phyloP scores from a whole-genome alignment of 768 basidiomycete species.

The Pleurotus ostreatus region DNA sequence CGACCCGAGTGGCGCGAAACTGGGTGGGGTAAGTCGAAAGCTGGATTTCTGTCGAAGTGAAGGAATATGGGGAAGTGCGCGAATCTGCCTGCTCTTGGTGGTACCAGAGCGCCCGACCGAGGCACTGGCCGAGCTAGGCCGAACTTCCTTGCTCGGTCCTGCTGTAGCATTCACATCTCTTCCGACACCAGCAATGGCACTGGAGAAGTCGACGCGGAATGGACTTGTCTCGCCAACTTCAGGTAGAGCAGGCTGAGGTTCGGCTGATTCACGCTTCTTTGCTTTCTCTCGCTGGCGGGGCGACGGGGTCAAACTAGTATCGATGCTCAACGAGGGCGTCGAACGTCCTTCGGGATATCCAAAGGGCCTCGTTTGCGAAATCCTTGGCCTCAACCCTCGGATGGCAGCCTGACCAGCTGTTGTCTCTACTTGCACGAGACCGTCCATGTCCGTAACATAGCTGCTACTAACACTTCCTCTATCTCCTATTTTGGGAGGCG shows the following conservation, averaged over 20 bases:
- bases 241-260: slow-evolving; percentile 21
- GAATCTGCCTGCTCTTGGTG: not conserved
- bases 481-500: slow-evolving; percentile 14
- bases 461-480: slow-evolving; percentile 17
- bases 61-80: slow-evolving; percentile 5
- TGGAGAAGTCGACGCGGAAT: slow-evolving; percentile 38
- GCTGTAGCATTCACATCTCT: slow-evolving; percentile 10
- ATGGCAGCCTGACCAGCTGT: slow-evolving; percentile 14
- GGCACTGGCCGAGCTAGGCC: not conserved
- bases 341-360: not conserved
- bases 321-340: slow-evolving; percentile 1
- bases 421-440: slow-evolving; percentile 17
- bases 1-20: slow-evolving; percentile 4
- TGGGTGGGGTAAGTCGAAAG: slow-evolving; percentile 8
- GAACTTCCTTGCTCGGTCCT: not conserved
- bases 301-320: not conserved
- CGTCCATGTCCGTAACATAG: slow-evolving; percentile 16
- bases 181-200: slow-evolving; percentile 14
- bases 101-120: not conserved
- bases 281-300: not conserved
- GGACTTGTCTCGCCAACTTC: slow-evolving; percentile 40
- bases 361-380: slow-evolving; percentile 8
- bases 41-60: not conserved
- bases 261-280: slow-evolving; percentile 5
- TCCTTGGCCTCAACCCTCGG: slow-evolving; percentile 20